Percentiles rank a stretch among this genome's conserved stretches.
Evolutionary conservation across 192 early-diverging fungal genomes (phyloP).

Genomic region (Coemansia sp.): DNA sequence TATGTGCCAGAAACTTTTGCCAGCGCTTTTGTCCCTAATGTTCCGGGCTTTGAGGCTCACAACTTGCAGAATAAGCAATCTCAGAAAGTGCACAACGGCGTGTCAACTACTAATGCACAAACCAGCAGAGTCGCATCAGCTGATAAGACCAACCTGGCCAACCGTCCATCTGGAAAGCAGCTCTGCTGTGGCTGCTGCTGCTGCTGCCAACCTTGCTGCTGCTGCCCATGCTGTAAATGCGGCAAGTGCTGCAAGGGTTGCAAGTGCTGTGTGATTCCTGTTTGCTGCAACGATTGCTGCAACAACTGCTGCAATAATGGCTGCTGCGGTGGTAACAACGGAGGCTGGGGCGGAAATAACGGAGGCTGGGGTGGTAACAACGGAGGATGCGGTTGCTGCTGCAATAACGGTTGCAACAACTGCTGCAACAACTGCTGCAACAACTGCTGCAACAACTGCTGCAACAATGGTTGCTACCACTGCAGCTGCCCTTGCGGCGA

Average conservation of each 20-base stretch:
- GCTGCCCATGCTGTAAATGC: slow-evolving; percentile 41
- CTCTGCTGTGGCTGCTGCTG: slow-evolving; percentile 50
- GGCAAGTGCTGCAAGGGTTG: slow-evolving; percentile 46
- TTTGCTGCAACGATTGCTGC: slow-evolving; percentile 42
- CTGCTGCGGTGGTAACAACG: slow-evolving; percentile 19
- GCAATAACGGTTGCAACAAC: slow-evolving; percentile 9
- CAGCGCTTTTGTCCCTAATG: slow-evolving; percentile 6
- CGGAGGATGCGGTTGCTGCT: slow-evolving; percentile 11
- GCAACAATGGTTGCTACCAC: slow-evolving; percentile 20
- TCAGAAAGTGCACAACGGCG: not conserved
- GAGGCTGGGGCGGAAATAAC: slow-evolving; percentile 23
- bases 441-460: slow-evolving; percentile 17
- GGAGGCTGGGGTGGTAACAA: slow-evolving; percentile 13
- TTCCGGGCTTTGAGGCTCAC: slow-evolving; percentile 1
- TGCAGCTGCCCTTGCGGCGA: slow-evolving; percentile 28
- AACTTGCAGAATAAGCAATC: not conserved
- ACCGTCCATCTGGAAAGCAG: slow-evolving; percentile 31
- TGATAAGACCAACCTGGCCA: slow-evolving; percentile 1
- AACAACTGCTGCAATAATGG: slow-evolving; percentile 21
- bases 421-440: slow-evolving; percentile 16
- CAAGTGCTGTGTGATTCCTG: slow-evolving; percentile 40
- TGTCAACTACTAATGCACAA: not conserved
- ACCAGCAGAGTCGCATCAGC: not conserved
- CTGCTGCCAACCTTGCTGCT: slow-evolving; percentile 43
- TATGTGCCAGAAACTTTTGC: slow-evolving; percentile 11